Evolutionary conservation across 371 early-diverging fungal species (phyloP).

Genomic region (Umbelopsis sp.): DNA sequence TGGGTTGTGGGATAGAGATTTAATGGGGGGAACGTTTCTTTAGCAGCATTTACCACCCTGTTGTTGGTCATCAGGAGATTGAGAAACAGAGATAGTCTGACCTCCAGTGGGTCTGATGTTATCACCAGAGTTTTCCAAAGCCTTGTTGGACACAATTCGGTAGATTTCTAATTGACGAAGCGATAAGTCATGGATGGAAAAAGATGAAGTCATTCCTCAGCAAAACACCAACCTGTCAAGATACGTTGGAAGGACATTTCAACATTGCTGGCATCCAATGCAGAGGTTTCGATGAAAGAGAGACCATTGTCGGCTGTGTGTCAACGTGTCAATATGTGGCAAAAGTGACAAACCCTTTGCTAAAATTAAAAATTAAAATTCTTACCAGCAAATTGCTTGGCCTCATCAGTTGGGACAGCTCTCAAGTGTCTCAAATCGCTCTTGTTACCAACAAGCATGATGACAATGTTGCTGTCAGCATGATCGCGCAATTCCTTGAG

Average conservation of each 20-base stretch:
- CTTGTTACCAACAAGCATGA: constrained; percentile 99
- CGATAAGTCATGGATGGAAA: too few relatives aligned
- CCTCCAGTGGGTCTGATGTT: constrained; percentile 75
- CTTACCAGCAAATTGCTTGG: constrained; percentile 91
- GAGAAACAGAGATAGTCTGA: constrained; percentile 75
- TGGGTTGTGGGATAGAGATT: not conserved
- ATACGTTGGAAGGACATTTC: constrained; percentile 93
- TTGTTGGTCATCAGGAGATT: constrained; percentile 66
- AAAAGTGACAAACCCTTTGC: constrained; percentile 3
- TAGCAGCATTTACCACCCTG: constrained; percentile 80
- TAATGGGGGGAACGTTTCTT: constrained; percentile 12
- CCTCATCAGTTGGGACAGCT: constrained; percentile 97
- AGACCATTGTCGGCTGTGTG: constrained; percentile 81
- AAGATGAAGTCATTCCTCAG: not conserved
- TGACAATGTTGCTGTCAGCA: constrained; percentile 97
- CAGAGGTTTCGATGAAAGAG: constrained; percentile 95
- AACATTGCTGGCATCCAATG: constrained; percentile 92
- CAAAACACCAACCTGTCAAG: constrained; percentile 69
- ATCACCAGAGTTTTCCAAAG: constrained; percentile 75
- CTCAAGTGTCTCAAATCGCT: constrained; percentile 96
- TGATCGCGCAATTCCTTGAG: constrained; percentile 98
- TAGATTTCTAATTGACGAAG: constrained; percentile 72
- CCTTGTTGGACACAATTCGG: constrained; percentile 91
- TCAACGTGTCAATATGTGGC: not conserved
- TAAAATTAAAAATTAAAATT: too few relatives aligned